Conservation (phyloP, 1,284 basidiomycete genomes). For the Gymnopus androsaceus region DNA sequence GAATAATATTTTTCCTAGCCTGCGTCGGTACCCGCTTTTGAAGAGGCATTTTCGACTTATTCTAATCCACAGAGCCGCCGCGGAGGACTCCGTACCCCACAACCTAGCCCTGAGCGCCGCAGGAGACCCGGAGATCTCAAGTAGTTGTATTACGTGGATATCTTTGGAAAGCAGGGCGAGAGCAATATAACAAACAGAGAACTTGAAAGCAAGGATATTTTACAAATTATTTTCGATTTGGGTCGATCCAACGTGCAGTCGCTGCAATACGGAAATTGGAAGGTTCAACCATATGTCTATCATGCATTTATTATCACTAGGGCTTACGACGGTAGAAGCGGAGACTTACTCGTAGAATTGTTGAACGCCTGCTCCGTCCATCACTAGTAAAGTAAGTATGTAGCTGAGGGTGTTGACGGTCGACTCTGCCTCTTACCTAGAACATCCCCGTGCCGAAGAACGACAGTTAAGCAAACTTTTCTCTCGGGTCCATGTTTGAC, state of each 20-base stretch:
- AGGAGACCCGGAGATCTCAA: background rate
- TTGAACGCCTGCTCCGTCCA: constrained; percentile 71
- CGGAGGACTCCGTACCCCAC: constrained; percentile 8
- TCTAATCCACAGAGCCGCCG: constrained; percentile 1
- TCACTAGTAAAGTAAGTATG: too few relatives aligned
- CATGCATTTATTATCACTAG: background rate
- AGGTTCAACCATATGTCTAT: constrained; percentile 53
- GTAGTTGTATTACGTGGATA: background rate
- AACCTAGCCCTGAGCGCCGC: constrained; percentile 6
- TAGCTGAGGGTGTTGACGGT: too few relatives aligned
- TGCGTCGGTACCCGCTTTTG: constrained; percentile 1
- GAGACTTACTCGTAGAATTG: constrained; percentile 64
- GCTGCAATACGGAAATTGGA: constrained; percentile 52
- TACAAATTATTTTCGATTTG: constrained; percentile 3
- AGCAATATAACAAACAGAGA: background rate
- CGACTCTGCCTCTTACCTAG: too few relatives aligned
- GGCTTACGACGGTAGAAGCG: background rate
- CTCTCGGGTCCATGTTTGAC: constrained; percentile 36
- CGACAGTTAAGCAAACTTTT: constrained; percentile 49
- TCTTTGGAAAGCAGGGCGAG: background rate
- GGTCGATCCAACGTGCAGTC: constrained; percentile 44
- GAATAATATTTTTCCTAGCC: background rate
- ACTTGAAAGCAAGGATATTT: background rate
- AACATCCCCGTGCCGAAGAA: constrained; percentile 65
- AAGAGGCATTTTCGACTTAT: background rate